These are phyloP conservation scores for Pascua guehoae DNA, from an alignment of 1,284 basidiomycete species.

Conservation along the genomic window DNA sequence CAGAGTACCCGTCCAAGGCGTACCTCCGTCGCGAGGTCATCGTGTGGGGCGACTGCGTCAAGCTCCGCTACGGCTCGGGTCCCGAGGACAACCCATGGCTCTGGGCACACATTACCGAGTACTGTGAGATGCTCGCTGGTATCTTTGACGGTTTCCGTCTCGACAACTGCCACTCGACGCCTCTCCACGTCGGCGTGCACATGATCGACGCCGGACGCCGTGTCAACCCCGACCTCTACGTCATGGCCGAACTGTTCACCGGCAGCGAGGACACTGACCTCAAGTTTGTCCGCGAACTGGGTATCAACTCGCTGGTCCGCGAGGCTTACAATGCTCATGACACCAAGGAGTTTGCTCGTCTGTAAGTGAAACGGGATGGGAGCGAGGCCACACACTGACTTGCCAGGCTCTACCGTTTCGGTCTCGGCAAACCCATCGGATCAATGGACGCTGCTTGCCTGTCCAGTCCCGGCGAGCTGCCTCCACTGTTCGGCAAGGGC, in stretches of 20 bases:
- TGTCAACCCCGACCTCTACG: slow-evolving; percentile 85
- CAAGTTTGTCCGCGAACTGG: slow-evolving; percentile 81
- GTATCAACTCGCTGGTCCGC: slow-evolving; percentile 84
- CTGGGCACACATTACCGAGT: slow-evolving; percentile 88
- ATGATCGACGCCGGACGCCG: slow-evolving; percentile 88
- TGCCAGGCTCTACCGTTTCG: slow-evolving; percentile 67
- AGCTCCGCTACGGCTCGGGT: slow-evolving; percentile 81
- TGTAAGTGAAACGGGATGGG: slow-evolving; percentile 43
- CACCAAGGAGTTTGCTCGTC: slow-evolving; percentile 77
- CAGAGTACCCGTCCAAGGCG: slow-evolving; percentile 88
- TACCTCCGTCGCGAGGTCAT: slow-evolving; percentile 95
- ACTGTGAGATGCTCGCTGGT: slow-evolving; percentile 72
- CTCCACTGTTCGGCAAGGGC: slow-evolving; percentile 68
- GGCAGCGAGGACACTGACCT: slow-evolving; percentile 91
- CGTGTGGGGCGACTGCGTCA: slow-evolving; percentile 96
- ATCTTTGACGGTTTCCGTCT: slow-evolving; percentile 93
- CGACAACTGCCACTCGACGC: slow-evolving; percentile 98
- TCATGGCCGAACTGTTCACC: slow-evolving; percentile 95
- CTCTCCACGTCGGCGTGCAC: slow-evolving; percentile 82
- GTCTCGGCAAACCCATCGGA: slow-evolving; percentile 72
- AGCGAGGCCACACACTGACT: not conserved
- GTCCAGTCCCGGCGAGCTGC: slow-evolving; percentile 68
- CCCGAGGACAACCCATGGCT: slow-evolving; percentile 86
- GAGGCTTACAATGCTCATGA: slow-evolving; percentile 87
- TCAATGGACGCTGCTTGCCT: slow-evolving; percentile 88